A percentile compares a stretch with the other conserved stretches of the same genome.
Evolutionary conservation across 192 early-diverging fungal genomes (phyloP).

Genomic region (Chytriomyces hyalinus): DNA sequence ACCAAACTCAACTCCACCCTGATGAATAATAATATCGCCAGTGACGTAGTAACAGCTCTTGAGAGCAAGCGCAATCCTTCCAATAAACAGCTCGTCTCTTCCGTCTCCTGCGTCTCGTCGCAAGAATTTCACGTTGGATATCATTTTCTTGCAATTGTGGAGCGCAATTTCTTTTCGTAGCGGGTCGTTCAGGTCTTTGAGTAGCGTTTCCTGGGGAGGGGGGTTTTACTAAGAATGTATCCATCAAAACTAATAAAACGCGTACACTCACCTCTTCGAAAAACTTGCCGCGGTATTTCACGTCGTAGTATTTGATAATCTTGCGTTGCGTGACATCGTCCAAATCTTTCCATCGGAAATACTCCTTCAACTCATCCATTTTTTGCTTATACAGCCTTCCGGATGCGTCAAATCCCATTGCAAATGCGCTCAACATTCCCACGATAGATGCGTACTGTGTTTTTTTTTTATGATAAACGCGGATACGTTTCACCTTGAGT

Average conservation of each 20-base stretch:
- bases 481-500: neutral
- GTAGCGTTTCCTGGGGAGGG: slow-evolving; percentile 9
- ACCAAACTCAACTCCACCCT: slow-evolving; percentile 36
- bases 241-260: no score
- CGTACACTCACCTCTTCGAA: slow-evolving; percentile 1
- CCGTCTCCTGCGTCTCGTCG: slow-evolving; percentile 35
- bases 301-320: slow-evolving; percentile 35
- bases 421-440: slow-evolving; percentile 55
- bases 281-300: slow-evolving; percentile 34
- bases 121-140: slow-evolving; percentile 37
- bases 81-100: slow-evolving; percentile 34
- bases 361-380: slow-evolving; percentile 36
- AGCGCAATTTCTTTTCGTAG: slow-evolving; percentile 37
- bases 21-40: slow-evolving; percentile 29
- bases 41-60: slow-evolving; percentile 32
- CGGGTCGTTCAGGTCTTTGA: slow-evolving; percentile 33
- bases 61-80: slow-evolving; percentile 27
- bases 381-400: slow-evolving; percentile 6
- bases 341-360: slow-evolving; percentile 30
- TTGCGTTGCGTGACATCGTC: slow-evolving; percentile 1
- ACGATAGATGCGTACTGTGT: slow-evolving; percentile 47
- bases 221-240: no score
- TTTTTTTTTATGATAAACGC: no score
- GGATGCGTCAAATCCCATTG: slow-evolving; percentile 51
- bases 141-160: slow-evolving; percentile 35